Evolutionary conservation across 805 yeast genomes (phyloP), one percentile per base, ranked within the genome.

Genomic region (Pichia exigua): DNA sequence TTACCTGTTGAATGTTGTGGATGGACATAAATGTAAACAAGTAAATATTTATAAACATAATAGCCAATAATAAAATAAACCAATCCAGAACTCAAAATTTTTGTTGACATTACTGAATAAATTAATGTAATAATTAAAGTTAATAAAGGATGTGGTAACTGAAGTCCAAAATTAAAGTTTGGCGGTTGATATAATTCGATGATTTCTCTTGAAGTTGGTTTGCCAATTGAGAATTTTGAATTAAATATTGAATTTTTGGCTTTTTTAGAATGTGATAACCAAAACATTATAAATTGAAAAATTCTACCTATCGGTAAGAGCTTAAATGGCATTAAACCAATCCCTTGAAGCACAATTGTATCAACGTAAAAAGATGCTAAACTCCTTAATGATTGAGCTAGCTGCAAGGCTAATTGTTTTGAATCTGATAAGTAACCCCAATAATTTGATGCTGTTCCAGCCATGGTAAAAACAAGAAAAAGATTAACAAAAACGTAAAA

Each of bases 1-100:
- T 86, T 87, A 1, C 98, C 99, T 0, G 97, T 94, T 0, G 97
- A 90, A 68, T 94, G 98, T 40, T 95, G 97, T 11, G 95, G 91
- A 66, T 94, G 98, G 32, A 89, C 90, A 72, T 94, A 85, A 0
- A 96, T 85, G 65, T 88, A 92, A 57, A 94, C 72, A 54, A 92
- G 73, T 67, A 90, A 97, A 65, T 91, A 92, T 68, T 92, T 92
- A 76, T 83, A 89, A 10, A 91, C 96, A 64, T 82, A 84, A 66
- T 82, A 92, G 0, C 98, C 97, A 51, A 89, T 70, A 17, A 87
- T 67, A 64, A 92, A 92, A 66, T 94, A 92, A 1, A 85, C 73
- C 51, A 90, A 70, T 0, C 98, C 97, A 12, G 95, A 87, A 2
- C 87, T 74, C 52, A 94, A 71, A 53, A 92, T 89, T 62, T 88